Percentiles rank a stretch among this genome's conserved stretches.
Conservation (phyloP, 495 filamentous ascomycete genomes). For the Platismatia glauca region DNA sequence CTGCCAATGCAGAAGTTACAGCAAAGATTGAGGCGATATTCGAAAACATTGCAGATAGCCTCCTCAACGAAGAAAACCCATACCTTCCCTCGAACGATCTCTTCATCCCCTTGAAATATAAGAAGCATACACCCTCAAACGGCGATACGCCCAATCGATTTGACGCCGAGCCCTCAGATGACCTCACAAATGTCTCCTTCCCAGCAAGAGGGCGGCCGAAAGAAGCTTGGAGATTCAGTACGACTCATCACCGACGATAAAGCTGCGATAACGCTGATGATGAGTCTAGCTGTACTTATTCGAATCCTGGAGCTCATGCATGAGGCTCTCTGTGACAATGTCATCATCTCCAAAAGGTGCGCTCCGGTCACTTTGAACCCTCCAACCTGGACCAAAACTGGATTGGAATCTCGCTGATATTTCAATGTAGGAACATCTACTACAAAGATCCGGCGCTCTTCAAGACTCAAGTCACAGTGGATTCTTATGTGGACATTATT, state of each 20-base stretch:
- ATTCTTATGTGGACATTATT: conserved; percentile 73
- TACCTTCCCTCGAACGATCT: conserved; percentile 14
- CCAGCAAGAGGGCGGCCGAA: conserved; percentile 44
- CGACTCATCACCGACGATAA: not conserved
- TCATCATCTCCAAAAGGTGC: conserved; percentile 71
- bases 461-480: conserved; percentile 61
- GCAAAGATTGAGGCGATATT: conserved; percentile 16
- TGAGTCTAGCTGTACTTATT: conserved; percentile 46
- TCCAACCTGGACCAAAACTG: not conserved
- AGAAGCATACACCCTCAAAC: not conserved
- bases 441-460: conserved; percentile 81
- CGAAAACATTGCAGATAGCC: conserved; percentile 7
- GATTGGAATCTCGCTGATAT: not conserved
- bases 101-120: conserved; percentile 16
- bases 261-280: not conserved
- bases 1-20: conserved; percentile 10
- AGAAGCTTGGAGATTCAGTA: conserved; percentile 64
- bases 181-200: conserved; percentile 32
- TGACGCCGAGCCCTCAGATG: not conserved
- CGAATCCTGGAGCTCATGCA: conserved; percentile 63
- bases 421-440: conserved; percentile 67
- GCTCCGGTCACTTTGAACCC: not conserved
- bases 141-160: not conserved
- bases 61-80: conserved; percentile 10
- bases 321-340: conserved; percentile 52